Evolutionary conservation across 2,329 filamentous ascomycete species (phyloP).

Genomic region (Trichothecium sympodiale): DNA sequence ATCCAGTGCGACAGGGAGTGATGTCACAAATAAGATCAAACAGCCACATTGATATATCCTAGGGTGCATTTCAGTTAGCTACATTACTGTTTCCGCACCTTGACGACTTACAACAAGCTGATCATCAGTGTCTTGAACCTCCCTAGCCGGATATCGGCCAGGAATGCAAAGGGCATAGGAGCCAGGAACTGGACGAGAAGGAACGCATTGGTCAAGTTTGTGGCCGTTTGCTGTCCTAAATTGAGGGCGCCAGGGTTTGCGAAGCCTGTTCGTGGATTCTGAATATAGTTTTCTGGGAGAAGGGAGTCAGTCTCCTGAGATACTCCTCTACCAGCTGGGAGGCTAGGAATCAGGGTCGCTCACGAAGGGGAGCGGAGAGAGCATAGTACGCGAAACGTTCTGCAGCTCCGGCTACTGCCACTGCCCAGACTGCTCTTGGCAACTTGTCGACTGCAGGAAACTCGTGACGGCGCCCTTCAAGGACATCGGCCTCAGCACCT

Average conservation of each 20-base stretch:
- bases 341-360: too few relatives aligned
- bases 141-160: slow-evolving; percentile 50
- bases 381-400: slow-evolving; percentile 7
- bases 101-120: slow-evolving; percentile 14
- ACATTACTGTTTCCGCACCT: too few relatives aligned
- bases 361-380: slow-evolving; percentile 2
- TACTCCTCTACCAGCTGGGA: slow-evolving; percentile 3
- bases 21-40: slow-evolving; percentile 39
- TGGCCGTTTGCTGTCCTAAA: slow-evolving; percentile 36
- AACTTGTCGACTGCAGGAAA: slow-evolving; percentile 2
- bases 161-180: slow-evolving; percentile 45
- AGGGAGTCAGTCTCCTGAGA: neutral
- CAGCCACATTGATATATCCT: slow-evolving; percentile 47
- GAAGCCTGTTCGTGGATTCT: slow-evolving; percentile 18
- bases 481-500: too few relatives aligned
- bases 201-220: slow-evolving; percentile 34
- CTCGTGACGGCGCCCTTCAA: too few relatives aligned
- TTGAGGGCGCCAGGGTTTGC: slow-evolving; percentile 35
- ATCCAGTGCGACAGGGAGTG: slow-evolving; percentile 25
- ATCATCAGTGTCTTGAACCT: slow-evolving; percentile 48
- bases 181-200: slow-evolving; percentile 36
- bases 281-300: slow-evolving; percentile 29
- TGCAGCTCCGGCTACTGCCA: slow-evolving; percentile 2
- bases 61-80: neutral
- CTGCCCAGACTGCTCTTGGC: slow-evolving; percentile 3